Conservation (phyloP, 176 grass and related monocot genomes). For the Metroxylon sagu region DNA sequence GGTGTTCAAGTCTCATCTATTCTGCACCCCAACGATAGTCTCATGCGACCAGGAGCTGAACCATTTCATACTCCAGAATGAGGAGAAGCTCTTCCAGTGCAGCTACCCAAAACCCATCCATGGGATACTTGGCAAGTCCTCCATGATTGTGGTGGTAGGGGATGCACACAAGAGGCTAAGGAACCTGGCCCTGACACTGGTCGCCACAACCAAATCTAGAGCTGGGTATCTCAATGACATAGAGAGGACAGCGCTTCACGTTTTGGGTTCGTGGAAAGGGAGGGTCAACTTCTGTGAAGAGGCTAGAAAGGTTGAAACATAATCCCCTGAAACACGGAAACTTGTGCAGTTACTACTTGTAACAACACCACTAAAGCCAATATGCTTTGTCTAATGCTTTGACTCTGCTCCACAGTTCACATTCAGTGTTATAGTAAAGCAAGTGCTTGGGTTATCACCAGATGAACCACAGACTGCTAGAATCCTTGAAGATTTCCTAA, state of each 20-base stretch:
- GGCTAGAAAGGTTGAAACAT: constrained; percentile 62
- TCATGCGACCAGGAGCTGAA: constrained; percentile 88
- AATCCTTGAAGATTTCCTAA: constrained; percentile 82
- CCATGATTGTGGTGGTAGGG: constrained; percentile 81
- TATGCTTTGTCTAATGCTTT: constrained; percentile 1
- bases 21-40: constrained; percentile 64
- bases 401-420: constrained; percentile 40
- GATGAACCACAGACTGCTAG: constrained; percentile 55
- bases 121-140: constrained; percentile 83
- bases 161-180: constrained; percentile 76
- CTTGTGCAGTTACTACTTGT: constrained; percentile 9
- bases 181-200: constrained; percentile 60
- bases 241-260: constrained; percentile 50
- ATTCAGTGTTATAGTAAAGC: constrained; percentile 96
- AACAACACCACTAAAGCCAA: constrained; percentile 6
- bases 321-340: constrained; percentile 30
- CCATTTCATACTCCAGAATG: constrained; percentile 95
- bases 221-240: constrained; percentile 68
- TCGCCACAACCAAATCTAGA: constrained; percentile 65
- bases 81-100: constrained; percentile 84
- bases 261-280: constrained; percentile 38
- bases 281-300: constrained; percentile 57
- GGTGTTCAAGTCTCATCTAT: constrained; percentile 90
- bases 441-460: constrained; percentile 71
- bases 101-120: constrained; percentile 82